Percentiles rank a stretch among this genome's conserved stretches.
Evolutionary conservation across 2,329 filamentous ascomycete genomes (phyloP).

Genomic region (Penicillium palitans): DNA sequence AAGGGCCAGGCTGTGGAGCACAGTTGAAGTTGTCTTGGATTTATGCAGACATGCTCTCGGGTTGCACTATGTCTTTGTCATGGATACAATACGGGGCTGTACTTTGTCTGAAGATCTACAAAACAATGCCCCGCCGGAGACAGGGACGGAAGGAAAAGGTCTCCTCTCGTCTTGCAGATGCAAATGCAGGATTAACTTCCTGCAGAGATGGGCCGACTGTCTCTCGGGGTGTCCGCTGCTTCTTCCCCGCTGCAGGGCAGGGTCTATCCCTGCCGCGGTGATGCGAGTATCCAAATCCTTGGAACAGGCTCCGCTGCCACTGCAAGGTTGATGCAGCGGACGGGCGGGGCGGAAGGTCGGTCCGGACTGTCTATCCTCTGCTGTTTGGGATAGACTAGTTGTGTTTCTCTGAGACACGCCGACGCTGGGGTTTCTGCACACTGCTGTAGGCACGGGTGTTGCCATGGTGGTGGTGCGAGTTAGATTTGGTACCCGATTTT

Average conservation of each 20-base stretch:
- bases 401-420: constrained; percentile 13
- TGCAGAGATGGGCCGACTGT: constrained; percentile 4
- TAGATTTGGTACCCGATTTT: not conserved
- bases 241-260: constrained; percentile 14
- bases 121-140: not conserved
- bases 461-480: not conserved
- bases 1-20: constrained; percentile 15
- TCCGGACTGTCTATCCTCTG: constrained; percentile 3
- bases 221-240: constrained; percentile 8
- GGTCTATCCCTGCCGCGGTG: not conserved
- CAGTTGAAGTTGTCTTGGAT: constrained; percentile 23
- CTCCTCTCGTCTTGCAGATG: not conserved
- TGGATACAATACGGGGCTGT: not conserved
- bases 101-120: not conserved
- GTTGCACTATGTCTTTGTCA: not conserved
- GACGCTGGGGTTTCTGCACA: constrained; percentile 11
- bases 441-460: constrained; percentile 12
- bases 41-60: not conserved
- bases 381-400: constrained; percentile 6
- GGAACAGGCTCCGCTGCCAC: constrained; percentile 9
- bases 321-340: constrained; percentile 19
- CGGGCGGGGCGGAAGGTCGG: constrained; percentile 11
- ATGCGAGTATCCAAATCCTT: constrained; percentile 11
- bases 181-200: not conserved
- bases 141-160: not conserved